phyloP scores from a whole-genome alignment of 2,329 filamentous ascomycete genomes.

The Hymenotorrendiella dingleyae region DNA sequence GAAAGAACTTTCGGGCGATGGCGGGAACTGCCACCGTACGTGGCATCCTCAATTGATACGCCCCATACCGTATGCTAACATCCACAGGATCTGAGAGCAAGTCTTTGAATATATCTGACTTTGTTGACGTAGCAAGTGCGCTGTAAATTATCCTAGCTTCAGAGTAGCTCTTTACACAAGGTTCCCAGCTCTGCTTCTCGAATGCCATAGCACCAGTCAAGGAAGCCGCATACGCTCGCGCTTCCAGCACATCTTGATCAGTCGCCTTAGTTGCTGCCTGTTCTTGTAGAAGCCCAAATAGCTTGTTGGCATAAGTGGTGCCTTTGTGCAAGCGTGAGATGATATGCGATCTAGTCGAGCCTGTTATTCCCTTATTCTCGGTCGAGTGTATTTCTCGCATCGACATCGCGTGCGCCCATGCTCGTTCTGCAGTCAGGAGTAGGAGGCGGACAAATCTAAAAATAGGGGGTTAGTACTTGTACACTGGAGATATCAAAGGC shows the following conservation, averaged over 20 bases:
- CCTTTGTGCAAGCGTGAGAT: conserved; percentile 83
- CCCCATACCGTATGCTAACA: conserved; percentile 88
- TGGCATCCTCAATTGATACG: conserved; percentile 84
- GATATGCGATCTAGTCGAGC: conserved; percentile 79
- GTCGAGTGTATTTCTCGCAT: conserved; percentile 80
- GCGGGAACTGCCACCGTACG: conserved; percentile 75
- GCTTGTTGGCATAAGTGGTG: conserved; percentile 58
- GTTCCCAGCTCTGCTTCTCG: conserved; percentile 82
- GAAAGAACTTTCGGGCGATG: conserved; percentile 76
- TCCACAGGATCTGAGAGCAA: conserved; percentile 81
- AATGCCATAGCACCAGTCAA: conserved; percentile 74
- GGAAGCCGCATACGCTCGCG: conserved; percentile 73
- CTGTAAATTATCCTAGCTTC: conserved; percentile 77
- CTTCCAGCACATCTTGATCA: conserved; percentile 72
- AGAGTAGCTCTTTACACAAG: conserved; percentile 70
- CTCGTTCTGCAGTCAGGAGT: conserved; percentile 79
- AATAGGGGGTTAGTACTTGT: conserved; percentile 10
- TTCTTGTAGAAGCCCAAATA: conserved; percentile 62
- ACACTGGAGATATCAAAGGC: not conserved
- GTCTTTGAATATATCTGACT: conserved; percentile 78
- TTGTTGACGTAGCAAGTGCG: conserved; percentile 59
- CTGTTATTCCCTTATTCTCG: conserved; percentile 72
- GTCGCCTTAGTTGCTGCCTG: conserved; percentile 57
- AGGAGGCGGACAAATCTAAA: conserved; percentile 69
- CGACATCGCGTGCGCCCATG: conserved; percentile 93